Base-by-base conservation (phyloP, 495 filamentous ascomycete genomes). In the Aspergillus ellipticus region DNA sequence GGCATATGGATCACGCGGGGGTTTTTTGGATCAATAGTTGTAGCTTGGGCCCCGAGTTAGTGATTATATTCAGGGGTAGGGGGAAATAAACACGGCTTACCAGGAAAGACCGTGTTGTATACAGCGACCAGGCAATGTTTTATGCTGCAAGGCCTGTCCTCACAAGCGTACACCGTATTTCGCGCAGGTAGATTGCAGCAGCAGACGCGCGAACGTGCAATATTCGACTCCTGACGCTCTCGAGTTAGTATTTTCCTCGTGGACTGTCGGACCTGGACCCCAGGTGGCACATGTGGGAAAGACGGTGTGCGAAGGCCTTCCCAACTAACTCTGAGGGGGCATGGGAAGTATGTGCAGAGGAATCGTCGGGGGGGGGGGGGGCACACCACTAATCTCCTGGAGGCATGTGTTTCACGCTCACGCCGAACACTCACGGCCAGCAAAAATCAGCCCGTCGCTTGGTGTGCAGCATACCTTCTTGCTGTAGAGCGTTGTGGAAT, bases 1-100 rank as follows among this genome's bases (percentile, higher is more conserved):
- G 16, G 31, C 58, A 61, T 60, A 49, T 54, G 58, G 55, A 13
- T 4, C 20, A 24, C 19, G 19, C 13, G 17, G 49, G 49, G 29
- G 15, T 43, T 43, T 50, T 37, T 6, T 50, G 48, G 9, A 50
- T 35, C 48, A 37, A 50, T 29, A n/a, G n/a, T n/a, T n/a, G n/a
- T n/a, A n/a, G n/a, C n/a, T n/a, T n/a, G n/a, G n/a, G n/a, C n/a
- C n/a, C n/a, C n/a, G n/a, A 28, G 24, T 28, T 28, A 7, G 3
- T 7, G 24, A 28, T 28, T 28, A 28, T 28, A n/a, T n/a, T n/a
- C n/a, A n/a, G n/a, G n/a, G n/a, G n/a, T n/a, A n/a, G n/a, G n/a
- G n/a, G n/a, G n/a, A n/a, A n/a, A n/a, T n/a, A n/a, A n/a, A n/a
- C n/a, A n/a, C n/a, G n/a, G n/a, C n/a, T n/a, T n/a, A n/a, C n/a